Evolutionary conservation across 495 filamentous ascomycete species (phyloP).

Genomic region (Massariosphaeria phaeospora): DNA sequence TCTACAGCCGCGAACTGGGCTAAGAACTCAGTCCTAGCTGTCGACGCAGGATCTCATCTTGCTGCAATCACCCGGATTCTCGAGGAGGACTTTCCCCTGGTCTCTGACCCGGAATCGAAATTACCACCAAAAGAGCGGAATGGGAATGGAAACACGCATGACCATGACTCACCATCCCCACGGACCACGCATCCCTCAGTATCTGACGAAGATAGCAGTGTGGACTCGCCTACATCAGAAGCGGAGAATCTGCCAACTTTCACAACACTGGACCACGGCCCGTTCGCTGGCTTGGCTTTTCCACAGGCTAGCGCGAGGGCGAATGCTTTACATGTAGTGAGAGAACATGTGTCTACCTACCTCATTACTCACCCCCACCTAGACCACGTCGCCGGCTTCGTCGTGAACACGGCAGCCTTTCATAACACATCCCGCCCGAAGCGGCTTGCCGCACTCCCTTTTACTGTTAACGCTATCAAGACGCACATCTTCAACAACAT

Average conservation of each 20-base stretch:
- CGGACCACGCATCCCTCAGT: background rate
- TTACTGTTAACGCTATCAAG: constrained; percentile 82
- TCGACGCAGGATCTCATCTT: constrained; percentile 89
- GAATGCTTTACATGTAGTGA: constrained; percentile 74
- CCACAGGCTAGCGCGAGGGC: constrained; percentile 56
- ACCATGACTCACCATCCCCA: constrained; percentile 20
- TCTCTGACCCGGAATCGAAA: constrained; percentile 8
- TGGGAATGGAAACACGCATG: constrained; percentile 4
- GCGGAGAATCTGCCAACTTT: constrained; percentile 19
- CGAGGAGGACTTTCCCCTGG: constrained; percentile 45
- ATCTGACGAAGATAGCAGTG: constrained; percentile 25
- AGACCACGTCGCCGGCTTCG: constrained; percentile 86
- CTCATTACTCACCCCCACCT: constrained; percentile 93
- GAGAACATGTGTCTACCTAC: constrained; percentile 74
- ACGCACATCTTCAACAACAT: constrained; percentile 94
- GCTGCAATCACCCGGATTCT: constrained; percentile 74
- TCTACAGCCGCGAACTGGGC: constrained; percentile 72
- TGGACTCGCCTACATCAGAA: constrained; percentile 10
- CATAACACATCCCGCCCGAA: constrained; percentile 71
- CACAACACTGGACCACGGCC: constrained; percentile 45
- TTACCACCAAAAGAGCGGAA: background rate
- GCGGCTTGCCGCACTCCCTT: constrained; percentile 74
- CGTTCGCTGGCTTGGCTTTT: constrained; percentile 71
- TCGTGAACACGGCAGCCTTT: constrained; percentile 83
- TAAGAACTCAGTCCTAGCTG: constrained; percentile 73